Conservation (phyloP, 139 green algal genomes). For the Micractinium sp. region DNA sequence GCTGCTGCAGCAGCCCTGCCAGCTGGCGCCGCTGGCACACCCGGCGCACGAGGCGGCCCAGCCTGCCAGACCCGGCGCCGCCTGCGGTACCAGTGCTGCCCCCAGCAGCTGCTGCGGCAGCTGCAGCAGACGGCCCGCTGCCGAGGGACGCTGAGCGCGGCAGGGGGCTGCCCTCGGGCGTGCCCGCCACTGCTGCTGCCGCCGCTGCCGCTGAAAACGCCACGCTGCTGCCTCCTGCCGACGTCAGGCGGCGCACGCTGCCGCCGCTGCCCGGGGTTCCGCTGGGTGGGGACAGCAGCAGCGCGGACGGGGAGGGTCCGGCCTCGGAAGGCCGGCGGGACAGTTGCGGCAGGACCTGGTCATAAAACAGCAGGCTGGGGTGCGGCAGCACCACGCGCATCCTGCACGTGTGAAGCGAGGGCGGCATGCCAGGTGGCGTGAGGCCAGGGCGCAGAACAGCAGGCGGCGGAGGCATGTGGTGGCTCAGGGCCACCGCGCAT, state of each 20-base stretch:
- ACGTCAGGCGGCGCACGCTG: neutral
- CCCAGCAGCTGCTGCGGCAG: neutral
- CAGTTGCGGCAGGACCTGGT: slow-evolving; percentile 18
- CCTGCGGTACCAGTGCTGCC: neutral
- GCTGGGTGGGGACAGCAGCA: neutral
- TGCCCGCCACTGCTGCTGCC: neutral
- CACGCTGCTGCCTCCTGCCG: neutral
- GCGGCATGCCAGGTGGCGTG: neutral
- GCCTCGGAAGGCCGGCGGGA: neutral
- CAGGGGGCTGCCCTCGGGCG: neutral
- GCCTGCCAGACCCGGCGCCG: neutral
- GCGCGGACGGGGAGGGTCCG: neutral
- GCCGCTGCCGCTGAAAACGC: neutral
- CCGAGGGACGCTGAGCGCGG: neutral
- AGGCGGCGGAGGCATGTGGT: neutral
- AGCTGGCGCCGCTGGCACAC: neutral
- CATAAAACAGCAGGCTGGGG: slow-evolving; percentile 32
- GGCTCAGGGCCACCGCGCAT: too few relatives aligned
- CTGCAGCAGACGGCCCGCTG: too few relatives aligned
- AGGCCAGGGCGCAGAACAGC: neutral
- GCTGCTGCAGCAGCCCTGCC: slow-evolving; percentile 4
- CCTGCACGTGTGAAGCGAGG: neutral
- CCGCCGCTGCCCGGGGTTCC: neutral
- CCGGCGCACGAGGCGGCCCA: slow-evolving; percentile 15
- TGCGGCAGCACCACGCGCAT: slow-evolving; percentile 43